Base-by-base conservation (phyloP, 2,329 filamentous ascomycete genomes). In the Thelonectria olida region DNA sequence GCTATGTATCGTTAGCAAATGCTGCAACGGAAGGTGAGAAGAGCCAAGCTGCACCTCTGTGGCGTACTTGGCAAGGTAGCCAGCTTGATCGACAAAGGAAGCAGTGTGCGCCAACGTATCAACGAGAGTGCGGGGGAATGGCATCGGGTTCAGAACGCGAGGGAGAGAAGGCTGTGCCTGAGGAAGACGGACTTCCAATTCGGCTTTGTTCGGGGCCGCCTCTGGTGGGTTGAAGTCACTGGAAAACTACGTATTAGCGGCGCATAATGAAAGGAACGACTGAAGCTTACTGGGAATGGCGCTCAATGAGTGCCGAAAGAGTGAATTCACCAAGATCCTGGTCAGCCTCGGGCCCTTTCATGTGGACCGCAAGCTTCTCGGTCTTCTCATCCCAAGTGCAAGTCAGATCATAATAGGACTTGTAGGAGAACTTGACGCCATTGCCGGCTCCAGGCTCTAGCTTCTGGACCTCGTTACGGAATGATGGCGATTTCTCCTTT, bases 1-100 rank as follows among this genome's bases (percentile, higher is more conserved):
- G 47, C 52, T 61, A 5, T 2, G 1, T 2, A 31, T 7, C 25
- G n/a, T 61, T 36, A 61, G 52, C 12, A 23, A 9, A n/a, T n/a
- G n/a, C n/a, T n/a, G n/a, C n/a, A n/a, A n/a, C n/a, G n/a, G n/a
- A n/a, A n/a, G n/a, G n/a, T n/a, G n/a, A n/a, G 6, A 2, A 31
- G 20, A 19, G 15, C 7, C 6, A 13, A 20, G 7, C 7, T 66
- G 65, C 65, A 4, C 62, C 61, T 31, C 0, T 61, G 36, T n/a
- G 3, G 65, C 65, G 31, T 68, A 65, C 19, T 65, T 66, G 28
- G 65, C 66, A 0, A 66, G 48, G n/a, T 68, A 68, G 0, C 66
- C 66, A 4, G 62, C 63, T 17, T 67, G 59, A 7, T 68, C 66
- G 0, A 59, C 44, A 39, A 60, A 68, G 7, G 66, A 50, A 5